Evolutionary conservation across 805 yeast genomes (phyloP), one percentile per base, ranked within the genome.

Genomic region (Saturnispora zaruensis): DNA sequence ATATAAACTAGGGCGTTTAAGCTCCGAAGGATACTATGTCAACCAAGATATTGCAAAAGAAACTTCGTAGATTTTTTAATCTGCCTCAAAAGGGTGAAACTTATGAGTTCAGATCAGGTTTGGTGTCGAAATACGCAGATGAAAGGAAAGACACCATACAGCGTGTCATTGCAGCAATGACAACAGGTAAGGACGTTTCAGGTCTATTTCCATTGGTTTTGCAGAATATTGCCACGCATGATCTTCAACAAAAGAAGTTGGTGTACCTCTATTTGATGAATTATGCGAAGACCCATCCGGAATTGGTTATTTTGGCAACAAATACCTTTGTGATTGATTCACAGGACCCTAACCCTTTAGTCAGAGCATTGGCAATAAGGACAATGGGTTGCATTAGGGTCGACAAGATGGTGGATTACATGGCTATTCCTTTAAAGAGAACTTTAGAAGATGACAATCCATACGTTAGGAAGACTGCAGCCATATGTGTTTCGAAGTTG

Each of bases 331-430:
- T 93, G 24, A 78, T 77, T 65, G 99, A 93, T 68, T 81, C 96
- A 2, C 96, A 87, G 63, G 98, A 93, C 65, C 95, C 96, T 45
- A 93, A 93, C 62, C 99, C 99, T 1, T 75, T 95, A 59, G 90
- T 93, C 24, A 76, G 98, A 49, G 96, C 98, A 1, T 77, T 93
- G 68, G 98, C 99, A 0, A 90, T 93, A 52, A 79, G 99, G 62
- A 93, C 99, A 11, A 93, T 93, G 99, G 98, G 99, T 0, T 91
- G 97, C 70, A 89, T 93, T 46, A 74, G 98, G 42, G 98, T 93
- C 18, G 95, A 87, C 62, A 90, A 86, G 66, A 90, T 93, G 81
- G 87, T 89, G 41, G 98, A 91, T 63, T 93, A 93, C 64, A 79
- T 93, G 81, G 93, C 88, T 55, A 82, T 84, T 20, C 99, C 99